Evolutionary conservation across 768 basidiomycete genomes (phyloP), one percentile per base, ranked within the genome.

Genomic region (Piloderma croceum): DNA sequence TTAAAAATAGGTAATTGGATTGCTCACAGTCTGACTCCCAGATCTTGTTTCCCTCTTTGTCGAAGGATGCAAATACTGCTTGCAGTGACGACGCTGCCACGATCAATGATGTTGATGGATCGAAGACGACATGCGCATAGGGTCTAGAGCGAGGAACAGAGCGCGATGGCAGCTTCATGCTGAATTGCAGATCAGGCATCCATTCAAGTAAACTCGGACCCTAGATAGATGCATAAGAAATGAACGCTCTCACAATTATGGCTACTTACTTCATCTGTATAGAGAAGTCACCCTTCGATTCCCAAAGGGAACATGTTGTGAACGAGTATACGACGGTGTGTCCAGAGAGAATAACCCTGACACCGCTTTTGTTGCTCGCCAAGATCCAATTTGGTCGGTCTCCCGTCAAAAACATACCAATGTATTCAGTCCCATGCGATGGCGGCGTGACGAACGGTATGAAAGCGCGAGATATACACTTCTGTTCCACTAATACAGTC

Each of bases 381-480:
- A 94, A 49, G 46, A 98, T 81, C 94, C 93, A 98, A 52, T 79
- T 79, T 20, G 93, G 90, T 37, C 79, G 71, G 56, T 93, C 89
- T 0, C 94, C 94, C 0, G 90, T 92, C 50, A 96, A 79, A 63
- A 97, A 94, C 6, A 85, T 83, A 4, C 86, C 86, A 3, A 73
- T 70, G 42, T 76, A 71, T 20, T 67, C 70, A 13, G 56, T 62
- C 3, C 74, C 73, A 9, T 72, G 63, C 1, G 65, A 46, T 29
- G 79, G 75, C 9, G 67, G 67, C 4, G 79, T 82, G 44, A 72
- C 59, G 47, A 88, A 88, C 3, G 85, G 82, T 24, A 86, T 71
- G 35, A 88, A 77, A 37, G 65, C 66, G 39, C 81, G 71, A 17
- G 67, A 71, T 42, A 83, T 74, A 41, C 73, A 72, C 58, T 80